These are phyloP conservation scores for Allium fistulosum DNA, from an alignment of 106 monocot species.

Conservation along the genomic window DNA sequence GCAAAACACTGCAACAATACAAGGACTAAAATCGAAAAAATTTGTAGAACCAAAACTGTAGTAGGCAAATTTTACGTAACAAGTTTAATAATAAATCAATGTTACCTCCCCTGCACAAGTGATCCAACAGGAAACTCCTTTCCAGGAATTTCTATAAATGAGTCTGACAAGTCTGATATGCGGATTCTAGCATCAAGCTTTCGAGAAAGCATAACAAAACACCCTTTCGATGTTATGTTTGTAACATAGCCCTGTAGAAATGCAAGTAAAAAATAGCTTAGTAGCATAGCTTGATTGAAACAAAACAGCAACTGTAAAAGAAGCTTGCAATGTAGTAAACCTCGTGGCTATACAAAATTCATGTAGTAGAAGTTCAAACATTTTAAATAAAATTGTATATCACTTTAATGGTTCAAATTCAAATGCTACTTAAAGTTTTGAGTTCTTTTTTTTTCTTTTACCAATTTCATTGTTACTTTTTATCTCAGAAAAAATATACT, in stretches of 20 bases:
- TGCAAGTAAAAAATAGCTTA: neutral
- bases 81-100: neutral
- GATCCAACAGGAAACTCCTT: constrained; percentile 73
- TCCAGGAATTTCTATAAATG: constrained; percentile 58
- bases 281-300: neutral
- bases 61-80: too few species aligned
- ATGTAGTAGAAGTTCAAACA: too few species aligned
- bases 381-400: too few species aligned
- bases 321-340: too few species aligned
- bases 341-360: too few species aligned
- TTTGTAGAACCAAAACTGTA: neutral
- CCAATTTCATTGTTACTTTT: too few species aligned
- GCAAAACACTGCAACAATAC: neutral
- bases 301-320: too few species aligned
- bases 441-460: too few species aligned
- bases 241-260: constrained; percentile 82
- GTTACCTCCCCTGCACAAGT: constrained; percentile 71
- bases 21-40: neutral
- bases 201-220: constrained; percentile 86
- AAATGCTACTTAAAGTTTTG: too few species aligned
- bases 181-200: constrained; percentile 74
- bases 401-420: too few species aligned
- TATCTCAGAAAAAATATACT: too few species aligned
- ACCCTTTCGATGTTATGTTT: constrained; percentile 73
- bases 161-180: constrained; percentile 79